Conservation (phyloP, 306 rosid genomes). For the Crotalaria pallida region DNA sequence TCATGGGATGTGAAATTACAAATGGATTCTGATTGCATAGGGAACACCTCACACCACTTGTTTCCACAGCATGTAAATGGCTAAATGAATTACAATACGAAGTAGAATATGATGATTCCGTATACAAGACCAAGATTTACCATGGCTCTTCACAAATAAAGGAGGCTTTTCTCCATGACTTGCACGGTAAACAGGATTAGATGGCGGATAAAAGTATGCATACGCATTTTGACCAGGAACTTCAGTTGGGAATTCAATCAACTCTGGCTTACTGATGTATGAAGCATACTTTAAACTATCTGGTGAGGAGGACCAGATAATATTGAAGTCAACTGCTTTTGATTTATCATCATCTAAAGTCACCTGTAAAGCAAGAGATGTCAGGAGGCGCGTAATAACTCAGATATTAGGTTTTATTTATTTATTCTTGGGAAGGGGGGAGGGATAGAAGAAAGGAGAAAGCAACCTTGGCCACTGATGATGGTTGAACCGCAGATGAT, state of each 20-base stretch:
- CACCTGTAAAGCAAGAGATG: conserved; percentile 48
- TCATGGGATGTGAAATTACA: background rate
- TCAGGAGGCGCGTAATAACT: background rate
- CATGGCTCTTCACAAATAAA: conserved; percentile 76
- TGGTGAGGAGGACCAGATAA: conserved; percentile 84
- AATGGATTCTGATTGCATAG: background rate
- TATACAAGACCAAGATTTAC: conserved; percentile 33
- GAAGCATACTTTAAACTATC: conserved; percentile 63
- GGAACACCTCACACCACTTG: background rate
- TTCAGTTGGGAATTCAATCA: conserved; percentile 90
- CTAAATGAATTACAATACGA: background rate
- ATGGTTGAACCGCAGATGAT: conserved; percentile 67
- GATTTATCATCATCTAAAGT: conserved; percentile 48
- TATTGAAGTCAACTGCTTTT: conserved; percentile 50
- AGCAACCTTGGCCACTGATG: conserved; percentile 83
- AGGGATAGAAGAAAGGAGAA: background rate
- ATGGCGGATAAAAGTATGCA: conserved; percentile 86
- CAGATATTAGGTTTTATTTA: background rate
- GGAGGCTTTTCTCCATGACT: conserved; percentile 81
- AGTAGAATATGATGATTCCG: background rate
- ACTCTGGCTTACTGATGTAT: conserved; percentile 74
- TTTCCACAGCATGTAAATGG: background rate
- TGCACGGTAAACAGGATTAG: conserved; percentile 60
- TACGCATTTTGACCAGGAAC: conserved; percentile 87
- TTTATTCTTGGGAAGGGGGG: background rate